These are phyloP conservation scores for Paramecium octaurelia DNA, from an alignment of 73 alveolate genomes.

Conservation along the genomic window DNA sequence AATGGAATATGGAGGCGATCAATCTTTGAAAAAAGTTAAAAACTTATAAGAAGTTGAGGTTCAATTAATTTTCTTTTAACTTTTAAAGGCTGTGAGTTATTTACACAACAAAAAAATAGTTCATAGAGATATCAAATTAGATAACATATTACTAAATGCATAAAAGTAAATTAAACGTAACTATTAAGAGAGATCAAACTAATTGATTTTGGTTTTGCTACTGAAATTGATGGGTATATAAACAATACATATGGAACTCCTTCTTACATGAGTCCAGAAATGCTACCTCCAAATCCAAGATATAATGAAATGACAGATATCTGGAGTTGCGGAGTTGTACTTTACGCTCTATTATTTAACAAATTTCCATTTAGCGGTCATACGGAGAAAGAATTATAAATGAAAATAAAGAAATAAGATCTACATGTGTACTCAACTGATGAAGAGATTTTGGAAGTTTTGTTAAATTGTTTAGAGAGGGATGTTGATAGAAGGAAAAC, in stretches of 20 bases:
- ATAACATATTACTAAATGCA: not conserved
- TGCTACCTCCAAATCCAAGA: not conserved
- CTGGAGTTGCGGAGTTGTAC: conserved; percentile 49
- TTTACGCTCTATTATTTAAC: not conserved
- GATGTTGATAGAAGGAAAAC: not conserved
- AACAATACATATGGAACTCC: conserved; percentile 38
- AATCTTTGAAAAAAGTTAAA: not conserved
- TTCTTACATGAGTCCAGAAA: conserved; percentile 44
- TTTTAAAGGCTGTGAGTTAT: not conserved
- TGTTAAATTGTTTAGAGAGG: not conserved
- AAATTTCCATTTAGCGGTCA: conserved; percentile 42
- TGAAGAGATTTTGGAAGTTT: not conserved
- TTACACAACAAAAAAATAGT: not conserved
- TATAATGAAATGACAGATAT: conserved; percentile 40
- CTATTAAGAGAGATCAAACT: conserved; percentile 33
- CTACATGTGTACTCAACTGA: not conserved
- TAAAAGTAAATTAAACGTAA: not conserved
- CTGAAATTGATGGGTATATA: conserved; percentile 11
- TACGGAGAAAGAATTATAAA: conserved; percentile 31
- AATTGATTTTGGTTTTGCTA: conserved; percentile 45
- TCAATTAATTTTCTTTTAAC: not conserved
- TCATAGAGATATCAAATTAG: conserved; percentile 31
- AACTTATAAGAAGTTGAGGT: not conserved
- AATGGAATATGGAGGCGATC: conserved; percentile 37
- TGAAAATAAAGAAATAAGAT: conserved; percentile 16